These are phyloP conservation scores for Bacterosira constricta DNA, from an alignment of 108 stramenopile genomes.

Conservation along the genomic window DNA sequence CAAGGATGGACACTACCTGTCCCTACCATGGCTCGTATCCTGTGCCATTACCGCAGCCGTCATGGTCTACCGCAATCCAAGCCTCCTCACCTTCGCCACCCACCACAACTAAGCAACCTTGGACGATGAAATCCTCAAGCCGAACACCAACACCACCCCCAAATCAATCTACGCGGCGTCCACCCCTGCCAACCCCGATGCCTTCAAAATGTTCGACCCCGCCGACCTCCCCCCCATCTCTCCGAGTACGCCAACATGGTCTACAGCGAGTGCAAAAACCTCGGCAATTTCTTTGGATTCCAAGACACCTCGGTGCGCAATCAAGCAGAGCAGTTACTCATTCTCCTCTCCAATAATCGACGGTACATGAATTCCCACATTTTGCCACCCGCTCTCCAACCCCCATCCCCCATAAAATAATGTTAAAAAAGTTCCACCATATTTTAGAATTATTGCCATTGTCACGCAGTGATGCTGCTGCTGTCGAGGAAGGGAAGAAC, in stretches of 20 bases:
- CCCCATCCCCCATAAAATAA: slow-evolving; percentile 85
- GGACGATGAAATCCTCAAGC: slow-evolving; percentile 35
- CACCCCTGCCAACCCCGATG: slow-evolving; percentile 44
- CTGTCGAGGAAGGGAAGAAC: too few species aligned
- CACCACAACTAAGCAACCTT: slow-evolving; percentile 19
- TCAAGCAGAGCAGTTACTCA: slow-evolving; percentile 95
- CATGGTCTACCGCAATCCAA: slow-evolving; percentile 59
- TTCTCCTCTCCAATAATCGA: slow-evolving; percentile 93
- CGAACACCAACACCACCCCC: slow-evolving; percentile 37
- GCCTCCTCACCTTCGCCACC: slow-evolving; percentile 15
- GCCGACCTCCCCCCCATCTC: slow-evolving; percentile 85
- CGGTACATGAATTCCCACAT: slow-evolving; percentile 90
- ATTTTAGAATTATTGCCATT: too few species aligned
- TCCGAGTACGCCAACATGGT: slow-evolving; percentile 91
- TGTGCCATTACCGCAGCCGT: slow-evolving; percentile 57
- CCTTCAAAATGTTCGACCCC: slow-evolving; percentile 91
- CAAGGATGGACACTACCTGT: slow-evolving; percentile 34
- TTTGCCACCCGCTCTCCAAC: slow-evolving; percentile 73
- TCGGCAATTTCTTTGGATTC: slow-evolving; percentile 92
- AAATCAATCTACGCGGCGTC: slow-evolving; percentile 19
- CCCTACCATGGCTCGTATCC: slow-evolving; percentile 60
- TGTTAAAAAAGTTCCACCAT: too few species aligned
- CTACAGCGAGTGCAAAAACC: slow-evolving; percentile 88
- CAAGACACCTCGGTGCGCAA: slow-evolving; percentile 91
- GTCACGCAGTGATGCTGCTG: too few species aligned